phyloP scores from a whole-genome alignment of 768 basidiomycete species.

The Zangia roseola region DNA sequence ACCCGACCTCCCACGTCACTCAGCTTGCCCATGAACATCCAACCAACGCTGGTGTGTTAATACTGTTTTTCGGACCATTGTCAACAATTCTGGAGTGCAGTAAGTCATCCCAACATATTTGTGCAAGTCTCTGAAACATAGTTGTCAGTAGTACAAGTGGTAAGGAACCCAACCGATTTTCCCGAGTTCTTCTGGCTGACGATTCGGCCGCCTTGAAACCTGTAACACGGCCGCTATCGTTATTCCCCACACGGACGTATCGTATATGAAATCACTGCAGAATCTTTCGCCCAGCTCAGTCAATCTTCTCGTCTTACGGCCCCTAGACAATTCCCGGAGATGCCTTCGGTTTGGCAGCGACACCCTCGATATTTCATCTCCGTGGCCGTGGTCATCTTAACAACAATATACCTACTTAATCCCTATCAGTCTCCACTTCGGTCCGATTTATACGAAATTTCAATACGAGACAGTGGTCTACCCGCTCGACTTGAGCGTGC shows the following conservation, averaged over 20 bases:
- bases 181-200: background rate
- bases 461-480: conserved; percentile 36
- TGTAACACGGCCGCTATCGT: conserved; percentile 16
- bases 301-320: conserved; percentile 4
- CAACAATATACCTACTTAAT: conserved; percentile 48
- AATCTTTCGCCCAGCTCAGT: conserved; percentile 3
- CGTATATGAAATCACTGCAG: conserved; percentile 8
- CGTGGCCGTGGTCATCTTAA: conserved; percentile 40
- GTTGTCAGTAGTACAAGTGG: background rate
- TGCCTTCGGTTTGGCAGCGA: conserved; percentile 37
- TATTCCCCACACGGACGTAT: conserved; percentile 8
- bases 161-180: conserved; percentile 1
- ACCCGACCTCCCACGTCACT: conserved; percentile 19
- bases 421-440: conserved; percentile 32
- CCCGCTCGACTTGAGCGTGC: conserved; percentile 41
- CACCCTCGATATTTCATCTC: conserved; percentile 54
- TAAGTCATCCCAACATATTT: conserved; percentile 9
- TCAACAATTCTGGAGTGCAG: conserved; percentile 8
- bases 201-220: conserved; percentile 1
- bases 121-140: background rate
- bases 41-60: conserved; percentile 5
- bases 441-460: conserved; percentile 20
- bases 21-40: conserved; percentile 17
- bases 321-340: conserved; percentile 11
- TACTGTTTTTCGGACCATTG: background rate